Conservation (phyloP, 352 stramenopile genomes). For the Phytophthora colocasiae region DNA sequence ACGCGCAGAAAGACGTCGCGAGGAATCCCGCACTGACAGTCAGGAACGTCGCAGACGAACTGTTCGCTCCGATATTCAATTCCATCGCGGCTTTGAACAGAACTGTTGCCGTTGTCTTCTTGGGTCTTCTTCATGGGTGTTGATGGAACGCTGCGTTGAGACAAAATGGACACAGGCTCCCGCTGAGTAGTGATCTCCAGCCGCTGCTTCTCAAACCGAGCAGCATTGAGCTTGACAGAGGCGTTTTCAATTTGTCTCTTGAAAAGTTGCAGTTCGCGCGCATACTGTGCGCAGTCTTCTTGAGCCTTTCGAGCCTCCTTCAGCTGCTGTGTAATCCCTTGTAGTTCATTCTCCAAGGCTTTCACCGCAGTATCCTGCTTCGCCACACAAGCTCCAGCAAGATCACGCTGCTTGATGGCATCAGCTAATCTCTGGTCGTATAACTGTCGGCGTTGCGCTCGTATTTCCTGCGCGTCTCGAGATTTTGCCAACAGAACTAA, state of each 20-base stretch:
- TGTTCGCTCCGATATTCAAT: conserved; percentile 11
- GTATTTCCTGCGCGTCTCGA: conserved; percentile 30
- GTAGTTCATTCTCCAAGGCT: conserved; percentile 49
- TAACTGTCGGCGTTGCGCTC: conserved; percentile 26
- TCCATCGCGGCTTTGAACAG: neutral
- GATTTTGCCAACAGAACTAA: conserved; percentile 29
- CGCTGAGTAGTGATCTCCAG: conserved; percentile 1
- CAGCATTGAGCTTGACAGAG: conserved; percentile 54
- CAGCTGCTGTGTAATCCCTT: conserved; percentile 37
- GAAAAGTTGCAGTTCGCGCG: conserved; percentile 42
- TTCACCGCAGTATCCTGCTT: conserved; percentile 49
- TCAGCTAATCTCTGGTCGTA: conserved; percentile 27
- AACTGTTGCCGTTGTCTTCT: conserved; percentile 7
- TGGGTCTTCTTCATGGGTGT: conserved; percentile 24
- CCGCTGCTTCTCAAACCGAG: conserved; percentile 22
- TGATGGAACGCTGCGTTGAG: conserved; percentile 10
- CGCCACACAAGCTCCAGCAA: conserved; percentile 42
- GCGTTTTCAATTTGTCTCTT: conserved; percentile 67
- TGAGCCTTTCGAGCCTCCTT: conserved; percentile 47
- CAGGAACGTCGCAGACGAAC: conserved; percentile 60
- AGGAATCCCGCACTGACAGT: conserved; percentile 62
- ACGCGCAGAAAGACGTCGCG: conserved; percentile 68
- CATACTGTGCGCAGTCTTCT: conserved; percentile 36
- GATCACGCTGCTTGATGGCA: conserved; percentile 37
- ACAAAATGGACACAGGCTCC: neutral